A percentile compares a stretch with the other conserved stretches of the same genome.
phyloP scores from a whole-genome alignment of 192 early-diverging fungal species.

The Irineochytrium annulatum region DNA sequence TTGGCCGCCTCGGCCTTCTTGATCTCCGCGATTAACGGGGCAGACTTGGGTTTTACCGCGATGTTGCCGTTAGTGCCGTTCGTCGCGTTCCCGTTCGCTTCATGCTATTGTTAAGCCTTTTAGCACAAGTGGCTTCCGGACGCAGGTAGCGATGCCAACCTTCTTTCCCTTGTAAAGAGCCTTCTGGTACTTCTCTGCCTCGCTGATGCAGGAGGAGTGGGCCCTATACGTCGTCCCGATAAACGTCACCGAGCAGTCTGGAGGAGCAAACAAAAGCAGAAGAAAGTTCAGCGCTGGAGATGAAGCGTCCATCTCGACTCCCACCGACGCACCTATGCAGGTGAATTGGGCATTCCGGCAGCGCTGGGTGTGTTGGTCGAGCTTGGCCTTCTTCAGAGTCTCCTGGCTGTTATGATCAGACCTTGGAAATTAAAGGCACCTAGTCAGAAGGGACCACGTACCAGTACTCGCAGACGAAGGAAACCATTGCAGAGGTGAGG shows the following conservation, averaged over 20 bases:
- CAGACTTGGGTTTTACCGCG: slow-evolving; percentile 25
- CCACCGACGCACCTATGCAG: slow-evolving; percentile 70
- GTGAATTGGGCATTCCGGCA: slow-evolving; percentile 81
- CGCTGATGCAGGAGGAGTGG: slow-evolving; percentile 88
- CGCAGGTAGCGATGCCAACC: slow-evolving; percentile 22
- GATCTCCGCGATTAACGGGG: slow-evolving; percentile 37
- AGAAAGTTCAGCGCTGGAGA: no score
- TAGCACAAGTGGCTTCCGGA: background rate
- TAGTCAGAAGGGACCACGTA: background rate
- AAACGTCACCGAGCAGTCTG: slow-evolving; percentile 6
- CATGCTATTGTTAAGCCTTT: background rate
- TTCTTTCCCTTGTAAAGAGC: slow-evolving; percentile 75
- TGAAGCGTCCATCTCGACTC: no score
- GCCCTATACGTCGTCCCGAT: slow-evolving; percentile 25
- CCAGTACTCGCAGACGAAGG: slow-evolving; percentile 23
- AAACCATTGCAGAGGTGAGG: slow-evolving; percentile 9
- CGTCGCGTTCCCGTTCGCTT: slow-evolving; percentile 11
- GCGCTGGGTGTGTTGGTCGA: slow-evolving; percentile 76
- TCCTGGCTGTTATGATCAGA: slow-evolving; percentile 41
- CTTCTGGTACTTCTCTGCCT: slow-evolving; percentile 92
- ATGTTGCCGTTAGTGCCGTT: slow-evolving; percentile 18
- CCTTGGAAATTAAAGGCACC: background rate
- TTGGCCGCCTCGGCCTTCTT: slow-evolving; percentile 27
- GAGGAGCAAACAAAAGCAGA: no score
- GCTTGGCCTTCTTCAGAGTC: slow-evolving; percentile 92